Evolutionary conservation across 2,329 filamentous ascomycete genomes (phyloP), one percentile per base, ranked within the genome.

Genomic region (Metarhizium sp.): DNA sequence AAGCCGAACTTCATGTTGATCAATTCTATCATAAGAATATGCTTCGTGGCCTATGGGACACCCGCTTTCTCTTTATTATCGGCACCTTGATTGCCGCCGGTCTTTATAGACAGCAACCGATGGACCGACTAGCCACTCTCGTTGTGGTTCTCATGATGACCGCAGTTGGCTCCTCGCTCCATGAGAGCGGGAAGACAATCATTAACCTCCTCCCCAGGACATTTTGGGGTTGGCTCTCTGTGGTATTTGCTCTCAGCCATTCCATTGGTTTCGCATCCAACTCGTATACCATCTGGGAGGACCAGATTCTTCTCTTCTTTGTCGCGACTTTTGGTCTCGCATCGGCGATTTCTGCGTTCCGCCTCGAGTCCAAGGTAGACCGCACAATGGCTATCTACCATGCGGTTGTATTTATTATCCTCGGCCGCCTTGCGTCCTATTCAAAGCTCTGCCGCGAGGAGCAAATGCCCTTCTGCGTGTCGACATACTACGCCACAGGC

Each of bases 211-310:
- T 90, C 10, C 92, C 91, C 0, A 81, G 72, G n/a, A 87, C 82
- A 0, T 73, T 92, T 54, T 99, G 92, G 92, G 87, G 90, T n/a
- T 92, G 89, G 85, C 75, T 95, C 57, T 86, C 90, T 6, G 75
- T 90, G 30, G 68, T 92, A 14, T 90, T 95, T 62, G 91, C 91
- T 0, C 69, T 91, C n/a, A 84, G 87, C 58, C 90, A 96, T 66
- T 95, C 91, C n/a, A 76, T 89, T 52, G 92, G 94, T 7, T 99
- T 97, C 68, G 92, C 92, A 0, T 94, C 94, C 3, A 99, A 99
- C 72, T 99, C 94, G 0, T 99, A 92, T 72, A 97, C 92, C 0
- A 96, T 99, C 61, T 99, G 94, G 92, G 94, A 99, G 73, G 94
- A 99, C 66, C 88, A 90, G 14, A 96, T 96, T 55, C 79, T 96